Conservation (phyloP, 2,329 filamentous ascomycete genomes). For the Sporothrix globosa region DNA sequence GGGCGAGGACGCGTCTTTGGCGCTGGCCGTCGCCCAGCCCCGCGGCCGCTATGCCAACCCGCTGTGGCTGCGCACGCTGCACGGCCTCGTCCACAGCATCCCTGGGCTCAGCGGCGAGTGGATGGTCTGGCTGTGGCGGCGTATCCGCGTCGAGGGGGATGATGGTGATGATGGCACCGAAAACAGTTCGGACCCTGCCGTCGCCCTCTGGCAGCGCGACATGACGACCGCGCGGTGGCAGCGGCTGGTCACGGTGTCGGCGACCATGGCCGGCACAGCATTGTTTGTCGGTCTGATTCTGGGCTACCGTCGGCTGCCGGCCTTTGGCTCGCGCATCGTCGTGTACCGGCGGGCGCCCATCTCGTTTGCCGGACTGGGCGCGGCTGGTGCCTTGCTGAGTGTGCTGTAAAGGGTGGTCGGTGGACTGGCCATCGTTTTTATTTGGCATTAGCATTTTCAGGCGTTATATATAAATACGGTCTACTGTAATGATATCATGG, state of each 20-base stretch:
- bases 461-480: background rate
- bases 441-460: background rate
- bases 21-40: background rate
- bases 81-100: constrained; percentile 43
- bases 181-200: constrained; percentile 35
- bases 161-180: constrained; percentile 22
- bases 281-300: constrained; percentile 45
- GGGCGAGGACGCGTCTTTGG: background rate
- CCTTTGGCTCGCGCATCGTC: constrained; percentile 52
- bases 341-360: constrained; percentile 47
- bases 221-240: constrained; percentile 35
- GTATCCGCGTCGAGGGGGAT: constrained; percentile 37
- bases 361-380: constrained; percentile 51
- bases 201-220: constrained; percentile 21
- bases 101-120: constrained; percentile 43
- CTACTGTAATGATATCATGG: constrained; percentile 15
- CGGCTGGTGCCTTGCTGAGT: constrained; percentile 52
- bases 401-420: constrained; percentile 21
- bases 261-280: constrained; percentile 47
- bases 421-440: background rate
- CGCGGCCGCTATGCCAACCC: constrained; percentile 20
- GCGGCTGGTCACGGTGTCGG: constrained; percentile 42
- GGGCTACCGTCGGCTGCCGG: constrained; percentile 48
- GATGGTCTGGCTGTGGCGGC: constrained; percentile 42
- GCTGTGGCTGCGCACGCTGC: constrained; percentile 40